Evolutionary conservation across 2,329 filamentous ascomycete genomes (phyloP), one percentile per base, ranked within the genome.

Genomic region (Fusarium tricinctum): DNA sequence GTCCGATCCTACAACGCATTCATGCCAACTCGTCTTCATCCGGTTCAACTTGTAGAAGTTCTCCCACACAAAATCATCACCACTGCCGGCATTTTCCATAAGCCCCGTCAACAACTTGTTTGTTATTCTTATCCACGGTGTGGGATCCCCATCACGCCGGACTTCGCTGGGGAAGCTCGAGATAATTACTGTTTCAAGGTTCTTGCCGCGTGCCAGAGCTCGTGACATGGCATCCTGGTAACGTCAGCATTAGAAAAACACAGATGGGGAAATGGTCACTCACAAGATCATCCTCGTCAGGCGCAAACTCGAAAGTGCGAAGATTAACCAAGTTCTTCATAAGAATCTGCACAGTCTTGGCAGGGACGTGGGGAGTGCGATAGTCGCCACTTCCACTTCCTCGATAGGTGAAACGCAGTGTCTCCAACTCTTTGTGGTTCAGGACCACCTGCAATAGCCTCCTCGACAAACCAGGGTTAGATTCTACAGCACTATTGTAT

Each of bases 81-180:
- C n/a, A n/a, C 15, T 38, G 3, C 8, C 17, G 3, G 23, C 43
- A 13, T 12, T 15, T 0, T 23, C 23, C 0, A 67, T 13, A 1
- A 66, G 47, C 0, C 32, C 26, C 3, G 9, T 5, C 0, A 53
- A 3, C 0, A 66, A 4, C 0, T 2, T 17, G 2, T 14, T 13
- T 0, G 15, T 12, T 0, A 39, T 3, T 0, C 0, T 19, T 4
- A 30, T 1, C 3, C 17, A 38, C 9, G 35, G 35, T 2, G 17
- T 30, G 1, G 4, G 3, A 2, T 23, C 13, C 5, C n/a, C 1
- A 19, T 2, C 1, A 1, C 9, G 10, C 1, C 33, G 8, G 15
- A 14, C 0, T 12, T 5, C 32, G 15, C 19, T 47, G 5, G 20
- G 22, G 3, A 17, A 19, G 8, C 3, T 6, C 1, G 6, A 5